A percentile compares a stretch with the other conserved stretches of the same genome.
Evolutionary conservation across 768 basidiomycete species (phyloP).

Genomic region (Pleurotus tuber-regium): DNA sequence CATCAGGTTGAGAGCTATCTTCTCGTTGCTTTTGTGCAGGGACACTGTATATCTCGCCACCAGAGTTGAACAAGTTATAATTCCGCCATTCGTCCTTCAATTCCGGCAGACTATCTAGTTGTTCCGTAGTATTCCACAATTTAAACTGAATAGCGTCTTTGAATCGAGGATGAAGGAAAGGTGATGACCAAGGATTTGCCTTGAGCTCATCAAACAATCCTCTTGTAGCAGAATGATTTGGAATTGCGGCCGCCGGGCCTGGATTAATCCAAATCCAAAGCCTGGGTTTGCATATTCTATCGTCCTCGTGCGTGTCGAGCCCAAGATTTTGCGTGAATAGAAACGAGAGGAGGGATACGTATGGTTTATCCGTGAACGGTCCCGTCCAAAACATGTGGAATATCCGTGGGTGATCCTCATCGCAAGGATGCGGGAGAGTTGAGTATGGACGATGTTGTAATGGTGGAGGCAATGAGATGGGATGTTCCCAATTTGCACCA

Average conservation of each 20-base stretch:
- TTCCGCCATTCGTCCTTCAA: conserved; percentile 86
- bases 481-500: conserved; percentile 59
- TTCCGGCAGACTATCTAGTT: conserved; percentile 89
- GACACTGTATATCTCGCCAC: conserved; percentile 71
- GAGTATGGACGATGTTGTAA: conserved; percentile 55
- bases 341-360: conserved; percentile 91
- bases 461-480: conserved; percentile 46
- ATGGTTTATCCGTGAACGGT: conserved; percentile 97
- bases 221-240: conserved; percentile 74
- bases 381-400: conserved; percentile 99
- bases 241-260: conserved; percentile 88
- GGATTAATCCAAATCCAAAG: conserved; percentile 99
- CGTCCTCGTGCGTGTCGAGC: conserved; percentile 59
- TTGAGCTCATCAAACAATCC: conserved; percentile 86
- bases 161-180: conserved; percentile 92
- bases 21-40: conserved; percentile 38
- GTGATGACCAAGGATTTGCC: conserved; percentile 90
- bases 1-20: conserved; percentile 17
- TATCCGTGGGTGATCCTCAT: conserved; percentile 79
- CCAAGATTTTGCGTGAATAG: conserved; percentile 94
- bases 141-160: conserved; percentile 92
- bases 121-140: conserved; percentile 98
- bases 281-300: conserved; percentile 78
- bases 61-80: conserved; percentile 84
- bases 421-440: conserved; percentile 64